phyloP scores from a whole-genome alignment of 2,329 filamentous ascomycete species.

The Colletotrichum graminicola region DNA sequence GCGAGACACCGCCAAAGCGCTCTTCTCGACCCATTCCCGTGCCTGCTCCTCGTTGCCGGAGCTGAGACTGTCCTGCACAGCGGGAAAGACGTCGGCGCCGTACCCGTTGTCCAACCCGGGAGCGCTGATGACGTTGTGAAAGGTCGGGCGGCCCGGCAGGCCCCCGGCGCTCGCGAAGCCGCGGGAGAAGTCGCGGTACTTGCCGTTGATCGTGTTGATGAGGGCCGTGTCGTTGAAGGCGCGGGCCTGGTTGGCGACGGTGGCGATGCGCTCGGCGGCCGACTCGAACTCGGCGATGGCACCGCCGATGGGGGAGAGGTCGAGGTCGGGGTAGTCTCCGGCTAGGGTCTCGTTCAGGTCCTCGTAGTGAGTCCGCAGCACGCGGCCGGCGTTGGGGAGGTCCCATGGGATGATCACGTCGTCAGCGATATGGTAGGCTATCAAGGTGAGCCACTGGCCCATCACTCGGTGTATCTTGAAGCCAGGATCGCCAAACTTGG shows the following conservation, averaged over 20 bases:
- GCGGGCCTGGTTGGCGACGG: constrained; percentile 26
- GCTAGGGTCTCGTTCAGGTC: constrained; percentile 32
- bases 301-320: constrained; percentile 26
- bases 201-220: constrained; percentile 23
- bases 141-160: constrained; percentile 29
- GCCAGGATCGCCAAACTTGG: constrained; percentile 62
- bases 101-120: constrained; percentile 32
- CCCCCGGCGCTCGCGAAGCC: constrained; percentile 34
- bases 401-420: constrained; percentile 37
- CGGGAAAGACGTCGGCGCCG: constrained; percentile 30
- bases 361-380: constrained; percentile 32
- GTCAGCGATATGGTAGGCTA: constrained; percentile 37
- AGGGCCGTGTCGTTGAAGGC: constrained; percentile 30
- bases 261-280: constrained; percentile 24
- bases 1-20: constrained; percentile 26
- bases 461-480: constrained; percentile 63
- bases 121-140: constrained; percentile 33
- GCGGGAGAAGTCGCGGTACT: constrained; percentile 36
- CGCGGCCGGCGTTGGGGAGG: constrained; percentile 29
- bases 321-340: constrained; percentile 6
- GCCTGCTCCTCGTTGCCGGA: constrained; percentile 17
- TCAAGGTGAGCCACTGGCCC: constrained; percentile 51
- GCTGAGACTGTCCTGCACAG: constrained; percentile 34
- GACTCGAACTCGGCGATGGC: constrained; percentile 27
- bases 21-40: constrained; percentile 24